Conservation (phyloP, 257 asterid species). For the Anisodus acutangulus region DNA sequence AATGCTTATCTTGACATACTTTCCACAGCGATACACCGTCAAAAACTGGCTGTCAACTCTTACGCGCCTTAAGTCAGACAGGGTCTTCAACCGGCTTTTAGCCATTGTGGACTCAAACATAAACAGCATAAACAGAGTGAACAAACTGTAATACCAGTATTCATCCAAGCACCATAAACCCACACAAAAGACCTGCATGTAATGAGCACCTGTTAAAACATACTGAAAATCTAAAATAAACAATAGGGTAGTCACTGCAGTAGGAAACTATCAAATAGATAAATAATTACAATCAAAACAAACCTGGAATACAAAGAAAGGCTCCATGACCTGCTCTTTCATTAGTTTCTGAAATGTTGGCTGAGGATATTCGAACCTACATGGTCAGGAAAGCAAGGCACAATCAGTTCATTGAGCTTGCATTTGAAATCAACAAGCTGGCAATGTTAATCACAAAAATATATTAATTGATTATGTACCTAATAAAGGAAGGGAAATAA, state of each 20-base stretch:
- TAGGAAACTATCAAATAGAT: constrained; percentile 4
- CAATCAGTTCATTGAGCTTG: constrained; percentile 13
- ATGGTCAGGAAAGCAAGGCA: constrained; percentile 35
- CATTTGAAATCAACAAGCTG: background rate
- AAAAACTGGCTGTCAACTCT: constrained; percentile 86
- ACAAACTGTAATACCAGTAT: constrained; percentile 94
- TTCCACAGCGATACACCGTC: constrained; percentile 96
- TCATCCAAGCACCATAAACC: constrained; percentile 99
- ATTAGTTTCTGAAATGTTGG: constrained; percentile 92
- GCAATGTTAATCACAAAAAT: background rate
- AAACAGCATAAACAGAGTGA: constrained; percentile 94
- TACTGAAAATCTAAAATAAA: constrained; percentile 14
- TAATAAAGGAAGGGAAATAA: background rate
- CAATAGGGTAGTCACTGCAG: background rate
- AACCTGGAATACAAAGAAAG: constrained; percentile 98
- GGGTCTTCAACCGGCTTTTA: constrained; percentile 91
- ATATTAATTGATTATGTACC: background rate
- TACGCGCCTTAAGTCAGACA: constrained; percentile 93
- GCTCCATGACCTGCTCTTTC: constrained; percentile 96
- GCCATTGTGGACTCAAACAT: constrained; percentile 99
- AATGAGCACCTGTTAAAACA: constrained; percentile 34
- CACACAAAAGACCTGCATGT: constrained; percentile 90
- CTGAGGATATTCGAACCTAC: constrained; percentile 96
- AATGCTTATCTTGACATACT: constrained; percentile 58
- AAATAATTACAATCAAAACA: constrained; percentile 35